Percentiles rank a stretch among this genome's conserved stretches.
Conservation (phyloP, 2,329 filamentous ascomycete genomes). For the Arthrocladium fulminans region DNA sequence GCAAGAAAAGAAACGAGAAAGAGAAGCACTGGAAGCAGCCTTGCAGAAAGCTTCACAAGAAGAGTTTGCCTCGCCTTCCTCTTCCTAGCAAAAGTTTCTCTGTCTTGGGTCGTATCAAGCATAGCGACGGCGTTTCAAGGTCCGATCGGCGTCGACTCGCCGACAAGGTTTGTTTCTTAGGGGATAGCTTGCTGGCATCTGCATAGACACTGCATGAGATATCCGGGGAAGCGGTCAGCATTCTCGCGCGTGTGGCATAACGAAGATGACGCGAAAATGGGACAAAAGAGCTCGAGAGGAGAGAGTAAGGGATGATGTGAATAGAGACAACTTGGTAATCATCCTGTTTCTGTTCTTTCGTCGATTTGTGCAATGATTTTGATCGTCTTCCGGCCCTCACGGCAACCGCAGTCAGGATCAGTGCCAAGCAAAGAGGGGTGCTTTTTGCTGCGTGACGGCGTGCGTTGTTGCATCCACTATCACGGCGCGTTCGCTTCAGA, state of each 20-base stretch:
- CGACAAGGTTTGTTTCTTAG: constrained; percentile 10
- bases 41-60: constrained; percentile 24
- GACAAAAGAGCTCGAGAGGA: not conserved
- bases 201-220: constrained; percentile 13
- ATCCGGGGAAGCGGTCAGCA: constrained; percentile 8
- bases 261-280: constrained; percentile 1
- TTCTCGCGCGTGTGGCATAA: constrained; percentile 4
- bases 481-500: not conserved
- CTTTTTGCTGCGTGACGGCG: not conserved
- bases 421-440: constrained; percentile 4
- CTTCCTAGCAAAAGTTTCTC: not conserved
- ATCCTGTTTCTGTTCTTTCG: too few relatives aligned
- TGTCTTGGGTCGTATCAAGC: constrained; percentile 11
- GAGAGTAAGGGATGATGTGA: not conserved
- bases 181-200: constrained; percentile 9
- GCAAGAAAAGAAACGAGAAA: constrained; percentile 59
- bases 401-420: too few relatives aligned
- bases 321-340: not conserved
- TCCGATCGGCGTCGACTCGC: constrained; percentile 12
- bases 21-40: constrained; percentile 44
- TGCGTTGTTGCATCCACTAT: not conserved
- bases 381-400: too few relatives aligned
- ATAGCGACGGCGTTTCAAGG: constrained; percentile 22
- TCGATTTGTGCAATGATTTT: not conserved
- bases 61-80: not conserved